Conservation (phyloP, 306 rosid species). For the Hippophae gyantsensis region DNA sequence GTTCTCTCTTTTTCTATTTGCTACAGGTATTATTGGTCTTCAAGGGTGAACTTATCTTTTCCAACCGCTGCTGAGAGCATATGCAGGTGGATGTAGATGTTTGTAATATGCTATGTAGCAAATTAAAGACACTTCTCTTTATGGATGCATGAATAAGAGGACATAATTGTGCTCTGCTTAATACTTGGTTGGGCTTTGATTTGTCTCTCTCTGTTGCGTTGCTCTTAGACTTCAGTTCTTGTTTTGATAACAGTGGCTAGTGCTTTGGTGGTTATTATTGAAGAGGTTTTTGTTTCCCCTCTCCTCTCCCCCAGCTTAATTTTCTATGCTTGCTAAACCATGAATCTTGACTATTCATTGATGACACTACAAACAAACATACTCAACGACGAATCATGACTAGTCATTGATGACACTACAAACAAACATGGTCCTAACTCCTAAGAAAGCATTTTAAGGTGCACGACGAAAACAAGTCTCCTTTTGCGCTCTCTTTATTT, state of each 20-base stretch:
- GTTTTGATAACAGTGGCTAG: neutral
- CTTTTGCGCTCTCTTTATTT: no score
- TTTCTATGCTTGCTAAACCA: no score
- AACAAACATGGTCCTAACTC: no score
- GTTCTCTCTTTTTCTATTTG: neutral
- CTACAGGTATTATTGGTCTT: slow-evolving; percentile 73
- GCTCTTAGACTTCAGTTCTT: neutral
- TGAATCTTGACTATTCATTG: no score
- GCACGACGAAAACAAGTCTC: no score
- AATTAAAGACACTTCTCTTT: neutral
- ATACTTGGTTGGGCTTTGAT: neutral
- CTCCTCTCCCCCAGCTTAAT: no score
- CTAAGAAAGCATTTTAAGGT: no score
- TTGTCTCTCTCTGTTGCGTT: neutral
- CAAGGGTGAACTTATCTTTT: slow-evolving; percentile 43
- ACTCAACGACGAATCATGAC: no score
- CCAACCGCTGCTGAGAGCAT: neutral
- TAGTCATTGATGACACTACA: no score
- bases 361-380: no score
- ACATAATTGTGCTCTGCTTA: neutral
- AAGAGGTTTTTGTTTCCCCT: no score
- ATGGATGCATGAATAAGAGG: slow-evolving; percentile 13
- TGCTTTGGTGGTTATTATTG: no score
- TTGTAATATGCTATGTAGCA: neutral
- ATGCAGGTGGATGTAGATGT: slow-evolving; percentile 1